phyloP scores from a whole-genome alignment of 2,329 filamentous ascomycete genomes.

The Blastomyces silverae region DNA sequence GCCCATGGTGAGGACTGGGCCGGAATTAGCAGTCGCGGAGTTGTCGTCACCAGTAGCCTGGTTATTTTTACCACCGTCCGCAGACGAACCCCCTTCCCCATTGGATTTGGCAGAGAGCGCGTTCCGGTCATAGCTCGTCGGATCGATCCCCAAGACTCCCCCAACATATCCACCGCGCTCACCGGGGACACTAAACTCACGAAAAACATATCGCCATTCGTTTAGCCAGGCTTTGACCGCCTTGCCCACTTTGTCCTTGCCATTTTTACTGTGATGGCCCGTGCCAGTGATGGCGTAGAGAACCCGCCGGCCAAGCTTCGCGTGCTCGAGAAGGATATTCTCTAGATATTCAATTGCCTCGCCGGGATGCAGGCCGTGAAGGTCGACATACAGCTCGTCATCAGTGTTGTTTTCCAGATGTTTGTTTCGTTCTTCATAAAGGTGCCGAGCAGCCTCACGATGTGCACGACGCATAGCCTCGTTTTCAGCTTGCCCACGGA shows the following conservation, averaged over 20 bases:
- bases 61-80: constrained; percentile 21
- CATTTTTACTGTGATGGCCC: constrained; percentile 95
- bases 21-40: constrained; percentile 25
- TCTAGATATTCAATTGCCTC: constrained; percentile 94
- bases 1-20: constrained; percentile 33
- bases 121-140: constrained; percentile 51
- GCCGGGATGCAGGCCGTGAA: constrained; percentile 97
- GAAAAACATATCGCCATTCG: constrained; percentile 91
- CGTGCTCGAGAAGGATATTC: constrained; percentile 77
- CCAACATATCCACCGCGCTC: constrained; percentile 72
- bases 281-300: constrained; percentile 96
- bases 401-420: constrained; percentile 45
- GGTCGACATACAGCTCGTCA: constrained; percentile 81
- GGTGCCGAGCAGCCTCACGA: constrained; percentile 79
- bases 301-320: constrained; percentile 59
- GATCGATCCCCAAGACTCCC: constrained; percentile 59
- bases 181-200: constrained; percentile 94
- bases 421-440: constrained; percentile 92
- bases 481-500: constrained; percentile 93
- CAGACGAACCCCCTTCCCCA: constrained; percentile 24
- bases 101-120: constrained; percentile 30
- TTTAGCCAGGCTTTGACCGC: constrained; percentile 84
- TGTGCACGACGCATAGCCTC: constrained; percentile 96
- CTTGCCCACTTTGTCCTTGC: constrained; percentile 97
- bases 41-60: constrained; percentile 25